phyloP scores from a whole-genome alignment of 306 rosid genomes.

The Geum urbanum region DNA sequence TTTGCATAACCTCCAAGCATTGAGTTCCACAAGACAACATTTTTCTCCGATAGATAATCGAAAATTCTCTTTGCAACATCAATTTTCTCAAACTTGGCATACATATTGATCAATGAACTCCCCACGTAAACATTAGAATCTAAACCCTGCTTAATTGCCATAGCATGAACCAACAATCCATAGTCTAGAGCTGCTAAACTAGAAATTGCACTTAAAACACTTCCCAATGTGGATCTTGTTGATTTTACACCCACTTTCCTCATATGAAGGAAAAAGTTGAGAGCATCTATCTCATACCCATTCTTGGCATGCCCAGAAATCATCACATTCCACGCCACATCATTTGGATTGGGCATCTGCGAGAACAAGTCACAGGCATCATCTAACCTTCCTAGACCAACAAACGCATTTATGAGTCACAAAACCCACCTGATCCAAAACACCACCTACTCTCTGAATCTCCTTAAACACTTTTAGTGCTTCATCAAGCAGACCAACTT shows the following conservation, averaged over 20 bases:
- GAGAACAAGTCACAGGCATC: constrained; percentile 49
- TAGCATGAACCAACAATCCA: constrained; percentile 66
- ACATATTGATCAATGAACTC: constrained; percentile 46
- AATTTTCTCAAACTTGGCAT: too few relatives aligned
- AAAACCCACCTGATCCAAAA: constrained; percentile 49
- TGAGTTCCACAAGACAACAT: constrained; percentile 69
- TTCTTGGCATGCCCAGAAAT: constrained; percentile 75
- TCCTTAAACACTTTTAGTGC: constrained; percentile 53
- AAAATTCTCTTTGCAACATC: too few relatives aligned
- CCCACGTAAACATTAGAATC: constrained; percentile 72
- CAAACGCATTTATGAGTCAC: constrained; percentile 56
- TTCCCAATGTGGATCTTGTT: constrained; percentile 81
- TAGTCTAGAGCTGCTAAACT: constrained; percentile 33
- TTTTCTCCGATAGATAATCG: constrained; percentile 35
- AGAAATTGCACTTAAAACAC: constrained; percentile 71
- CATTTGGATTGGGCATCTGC: constrained; percentile 45
- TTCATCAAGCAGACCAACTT: constrained; percentile 44
- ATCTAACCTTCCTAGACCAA: constrained; percentile 39
- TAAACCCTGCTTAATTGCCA: constrained; percentile 64
- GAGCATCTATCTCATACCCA: constrained; percentile 43
- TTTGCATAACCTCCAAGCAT: constrained; percentile 72
- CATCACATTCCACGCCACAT: constrained; percentile 86
- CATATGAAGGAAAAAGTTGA: constrained; percentile 50
- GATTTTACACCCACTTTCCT: constrained; percentile 46
- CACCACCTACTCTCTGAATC: constrained; percentile 44